These are phyloP conservation scores for Mortierella sp. DNA, from an alignment of 371 early-diverging fungal species.

Conservation along the genomic window DNA sequence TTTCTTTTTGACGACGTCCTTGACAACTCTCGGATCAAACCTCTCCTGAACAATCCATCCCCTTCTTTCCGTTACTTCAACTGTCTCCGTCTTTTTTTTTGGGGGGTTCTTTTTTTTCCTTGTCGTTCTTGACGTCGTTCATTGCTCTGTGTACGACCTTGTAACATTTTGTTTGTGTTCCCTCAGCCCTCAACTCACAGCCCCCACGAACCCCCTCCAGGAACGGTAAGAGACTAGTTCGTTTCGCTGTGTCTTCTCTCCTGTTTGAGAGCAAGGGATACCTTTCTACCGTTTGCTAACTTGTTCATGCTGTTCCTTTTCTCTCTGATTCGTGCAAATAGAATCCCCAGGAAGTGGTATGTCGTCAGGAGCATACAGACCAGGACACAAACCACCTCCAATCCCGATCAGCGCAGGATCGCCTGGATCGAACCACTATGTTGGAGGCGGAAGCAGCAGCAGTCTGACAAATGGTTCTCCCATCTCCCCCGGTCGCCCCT, in stretches of 20 bases:
- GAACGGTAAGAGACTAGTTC: slow-evolving; percentile 22
- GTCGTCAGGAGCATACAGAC: slow-evolving; percentile 56
- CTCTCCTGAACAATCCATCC: slow-evolving; percentile 20
- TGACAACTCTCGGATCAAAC: slow-evolving; percentile 10
- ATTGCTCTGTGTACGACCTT: slow-evolving; percentile 3
- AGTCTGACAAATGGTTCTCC: slow-evolving; percentile 20
- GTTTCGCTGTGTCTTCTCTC: not conserved
- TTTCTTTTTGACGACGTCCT: no score
- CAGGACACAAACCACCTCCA: slow-evolving; percentile 55
- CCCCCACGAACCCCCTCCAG: slow-evolving; percentile 44
- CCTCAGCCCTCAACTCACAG: slow-evolving; percentile 18
- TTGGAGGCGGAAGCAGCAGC: slow-evolving; percentile 6
- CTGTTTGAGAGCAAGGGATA: not conserved
- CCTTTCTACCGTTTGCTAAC: not conserved
- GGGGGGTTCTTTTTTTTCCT: not conserved
- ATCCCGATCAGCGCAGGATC: slow-evolving; percentile 27
- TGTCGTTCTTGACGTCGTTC: slow-evolving; percentile 4
- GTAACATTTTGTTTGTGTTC: not conserved
- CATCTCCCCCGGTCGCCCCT: slow-evolving; percentile 35
- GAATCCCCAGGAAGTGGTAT: slow-evolving; percentile 13
- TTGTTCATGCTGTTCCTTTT: not conserved
- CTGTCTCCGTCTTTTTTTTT: slow-evolving; percentile 13
- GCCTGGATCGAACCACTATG: slow-evolving; percentile 8
- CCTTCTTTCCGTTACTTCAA: not conserved
- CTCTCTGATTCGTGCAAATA: not conserved